Percentiles rank a stretch among this genome's conserved stretches.
These are phyloP conservation scores for Candida broadrunensis DNA, from an alignment of 805 yeast species.

Conservation along the genomic window DNA sequence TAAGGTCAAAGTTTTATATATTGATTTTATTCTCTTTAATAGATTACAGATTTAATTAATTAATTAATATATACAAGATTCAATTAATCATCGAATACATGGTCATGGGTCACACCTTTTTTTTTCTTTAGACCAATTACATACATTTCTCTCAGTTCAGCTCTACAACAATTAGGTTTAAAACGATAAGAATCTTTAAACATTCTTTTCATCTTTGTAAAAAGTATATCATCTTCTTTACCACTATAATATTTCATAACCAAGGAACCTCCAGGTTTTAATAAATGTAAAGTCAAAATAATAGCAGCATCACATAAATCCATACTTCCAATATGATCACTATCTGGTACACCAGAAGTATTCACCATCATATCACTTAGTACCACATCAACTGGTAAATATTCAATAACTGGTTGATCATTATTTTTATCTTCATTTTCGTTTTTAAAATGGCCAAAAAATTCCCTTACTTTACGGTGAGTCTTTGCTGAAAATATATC, in stretches of 20 bases:
- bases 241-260: slow-evolving; percentile 88
- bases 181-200: slow-evolving; percentile 64
- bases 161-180: slow-evolving; percentile 80
- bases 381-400: slow-evolving; percentile 34
- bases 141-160: slow-evolving; percentile 79
- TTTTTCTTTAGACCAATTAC: slow-evolving; percentile 63
- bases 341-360: slow-evolving; percentile 76
- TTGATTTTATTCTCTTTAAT: not conserved
- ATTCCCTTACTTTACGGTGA: slow-evolving; percentile 49
- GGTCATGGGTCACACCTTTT: slow-evolving; percentile 6
- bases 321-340: slow-evolving; percentile 84
- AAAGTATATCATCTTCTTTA: slow-evolving; percentile 66
- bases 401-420: not conserved
- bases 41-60: not conserved
- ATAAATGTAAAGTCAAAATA: slow-evolving; percentile 65
- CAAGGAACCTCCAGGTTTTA: slow-evolving; percentile 67
- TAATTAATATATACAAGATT: not conserved
- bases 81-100: slow-evolving; percentile 1
- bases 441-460: slow-evolving; percentile 2
- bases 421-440: not conserved
- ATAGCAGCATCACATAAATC: slow-evolving; percentile 91
- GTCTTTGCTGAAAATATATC: slow-evolving; percentile 44
- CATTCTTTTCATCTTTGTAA: slow-evolving; percentile 50
- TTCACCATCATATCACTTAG: slow-evolving; percentile 91
- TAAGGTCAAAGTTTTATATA: no score